Conservation (phyloP, 2,329 filamentous ascomycete genomes). For the Colletotrichum gloeosporioides region DNA sequence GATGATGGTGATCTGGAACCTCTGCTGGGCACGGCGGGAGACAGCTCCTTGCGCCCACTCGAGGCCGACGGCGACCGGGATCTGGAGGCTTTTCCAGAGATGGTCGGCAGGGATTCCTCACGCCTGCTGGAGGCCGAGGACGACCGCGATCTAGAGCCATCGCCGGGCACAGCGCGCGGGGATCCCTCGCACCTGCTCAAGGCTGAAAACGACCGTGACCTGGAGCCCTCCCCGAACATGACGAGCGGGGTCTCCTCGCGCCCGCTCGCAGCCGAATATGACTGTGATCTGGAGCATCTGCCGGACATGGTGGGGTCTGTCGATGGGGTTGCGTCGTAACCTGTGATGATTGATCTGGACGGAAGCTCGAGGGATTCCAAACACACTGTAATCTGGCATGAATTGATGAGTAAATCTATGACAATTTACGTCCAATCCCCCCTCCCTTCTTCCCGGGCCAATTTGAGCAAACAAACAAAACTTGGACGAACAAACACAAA, state of each 20-base stretch:
- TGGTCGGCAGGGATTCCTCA: background rate
- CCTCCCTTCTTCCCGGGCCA: background rate
- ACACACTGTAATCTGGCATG: background rate
- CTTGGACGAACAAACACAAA: background rate
- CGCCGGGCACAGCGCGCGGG: background rate
- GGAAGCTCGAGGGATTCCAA: background rate
- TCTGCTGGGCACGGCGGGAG: background rate
- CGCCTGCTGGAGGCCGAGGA: background rate
- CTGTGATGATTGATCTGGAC: background rate
- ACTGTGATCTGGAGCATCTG: background rate
- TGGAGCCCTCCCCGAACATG: background rate
- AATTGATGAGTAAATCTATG: background rate
- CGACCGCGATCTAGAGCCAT: background rate
- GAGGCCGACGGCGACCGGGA: background rate
- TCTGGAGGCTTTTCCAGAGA: background rate
- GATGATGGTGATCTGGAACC: background rate
- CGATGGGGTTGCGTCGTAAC: background rate
- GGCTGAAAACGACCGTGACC: background rate
- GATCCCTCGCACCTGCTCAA: background rate
- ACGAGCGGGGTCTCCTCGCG: background rate
- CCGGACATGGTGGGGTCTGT: background rate
- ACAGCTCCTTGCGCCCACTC: background rate
- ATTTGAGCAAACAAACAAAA: background rate
- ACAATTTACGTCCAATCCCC: background rate
- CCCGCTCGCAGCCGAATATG: background rate